These are phyloP conservation scores for Phytophthora multivora DNA, from an alignment of 352 stramenopile species.

Conservation along the genomic window DNA sequence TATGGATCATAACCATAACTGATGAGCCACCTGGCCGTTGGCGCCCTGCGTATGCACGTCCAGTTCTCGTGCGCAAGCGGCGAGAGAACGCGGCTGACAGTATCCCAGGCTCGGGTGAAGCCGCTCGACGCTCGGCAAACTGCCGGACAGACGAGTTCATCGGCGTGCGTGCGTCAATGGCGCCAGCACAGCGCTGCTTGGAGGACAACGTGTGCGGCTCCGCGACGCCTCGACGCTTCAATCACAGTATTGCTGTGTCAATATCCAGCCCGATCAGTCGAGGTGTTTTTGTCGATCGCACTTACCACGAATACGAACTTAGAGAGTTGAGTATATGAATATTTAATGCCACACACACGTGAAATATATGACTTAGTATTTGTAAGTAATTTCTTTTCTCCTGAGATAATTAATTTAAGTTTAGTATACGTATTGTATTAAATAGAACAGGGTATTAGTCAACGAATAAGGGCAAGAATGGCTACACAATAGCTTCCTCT, in stretches of 20 bases:
- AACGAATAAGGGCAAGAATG: background rate
- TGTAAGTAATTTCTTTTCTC: too few relatives aligned
- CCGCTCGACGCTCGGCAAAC: background rate
- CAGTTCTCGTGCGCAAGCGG: conserved; percentile 11
- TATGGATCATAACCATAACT: background rate
- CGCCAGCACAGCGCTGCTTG: conserved; percentile 5
- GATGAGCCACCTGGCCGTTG: conserved; percentile 1
- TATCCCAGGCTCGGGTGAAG: background rate
- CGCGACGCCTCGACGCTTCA: conserved; percentile 14
- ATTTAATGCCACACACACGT: too few relatives aligned
- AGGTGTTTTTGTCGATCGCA: background rate
- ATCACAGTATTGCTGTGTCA: background rate
- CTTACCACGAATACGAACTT: background rate
- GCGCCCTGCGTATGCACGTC: conserved; percentile 22
- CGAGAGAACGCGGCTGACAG: conserved; percentile 9
- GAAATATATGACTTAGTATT: too few relatives aligned
- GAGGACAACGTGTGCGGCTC: background rate
- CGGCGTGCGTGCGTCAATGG: conserved; percentile 11
- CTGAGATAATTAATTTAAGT: too few relatives aligned
- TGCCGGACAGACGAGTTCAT: conserved; percentile 3
- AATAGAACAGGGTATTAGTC: too few relatives aligned
- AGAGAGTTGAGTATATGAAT: background rate
- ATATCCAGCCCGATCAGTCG: conserved; percentile 11
- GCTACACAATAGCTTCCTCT: background rate
- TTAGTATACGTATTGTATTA: too few relatives aligned